Base-by-base conservation (phyloP, 2,329 filamentous ascomycete genomes). In the Zalaria obscura region DNA sequence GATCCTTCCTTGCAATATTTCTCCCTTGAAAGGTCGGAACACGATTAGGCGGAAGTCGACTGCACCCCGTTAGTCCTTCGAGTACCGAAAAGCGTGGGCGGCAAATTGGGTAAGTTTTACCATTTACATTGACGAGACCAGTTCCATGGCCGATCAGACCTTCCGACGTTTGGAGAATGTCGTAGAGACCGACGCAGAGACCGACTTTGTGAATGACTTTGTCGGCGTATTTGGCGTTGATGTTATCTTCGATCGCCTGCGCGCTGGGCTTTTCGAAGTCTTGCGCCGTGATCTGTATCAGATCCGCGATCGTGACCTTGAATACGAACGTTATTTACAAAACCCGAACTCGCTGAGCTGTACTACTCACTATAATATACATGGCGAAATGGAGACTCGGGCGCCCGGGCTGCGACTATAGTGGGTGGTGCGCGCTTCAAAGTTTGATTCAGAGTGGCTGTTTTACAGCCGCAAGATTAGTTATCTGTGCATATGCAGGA, bases 181-280 rank as follows among this genome's bases (percentile, higher is more conserved):
- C 91, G 65, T 91, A 95, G 53, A 98, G 76, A 57, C 84, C 89
- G 51, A 98, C 81, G 56, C 87, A 95, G 3, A 98, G 78, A 7
- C 91, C 91, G 45, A 96, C 80, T 56, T 91, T 91, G 58, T 94
- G 89, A 47, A 98, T 86, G 25, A 87, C 83, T 64, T 89, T 91
- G 66, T 98, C 95, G 45, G 89, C 79, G 62, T 95, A 98, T 65
- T 98, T 98, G 48, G 79, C 73, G 60, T 98, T 96, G 65, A 98
- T 91, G 54, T 91, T 91, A 66, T 98, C 88, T 63, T 95, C 87
- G 48, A 98, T 85, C 1, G 87, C 86, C 48, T 87, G 75, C 28
- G 77, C 74, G 55, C 84, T 93, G 46, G 77, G 72, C 62, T 91
- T 91, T 46, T 78, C 74, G 57, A 96, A 94, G 58, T 95, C 84